Evolutionary conservation across 2,329 filamentous ascomycete genomes (phyloP).

Genomic region (Neopestalotiopsis sp.): DNA sequence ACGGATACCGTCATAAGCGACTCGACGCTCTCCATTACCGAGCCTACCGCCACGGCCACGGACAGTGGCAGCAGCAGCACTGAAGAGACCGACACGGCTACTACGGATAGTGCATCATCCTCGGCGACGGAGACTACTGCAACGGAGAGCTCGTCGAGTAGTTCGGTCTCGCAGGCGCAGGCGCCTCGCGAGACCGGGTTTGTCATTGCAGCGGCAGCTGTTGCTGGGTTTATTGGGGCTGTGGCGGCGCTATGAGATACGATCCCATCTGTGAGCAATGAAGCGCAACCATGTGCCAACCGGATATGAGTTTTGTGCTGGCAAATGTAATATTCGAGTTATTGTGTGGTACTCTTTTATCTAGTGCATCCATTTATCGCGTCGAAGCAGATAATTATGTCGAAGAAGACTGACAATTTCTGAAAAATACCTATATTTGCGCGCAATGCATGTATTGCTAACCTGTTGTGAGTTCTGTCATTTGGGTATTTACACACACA

Average conservation of each 20-base stretch:
- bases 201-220: constrained; percentile 1
- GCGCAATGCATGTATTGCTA: no score
- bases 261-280: not conserved
- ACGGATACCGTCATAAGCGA: constrained; percentile 7
- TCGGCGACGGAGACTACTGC: not conserved
- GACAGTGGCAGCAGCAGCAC: not conserved
- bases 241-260: constrained; percentile 7
- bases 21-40: not conserved
- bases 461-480: no score
- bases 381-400: no score
- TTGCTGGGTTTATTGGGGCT: constrained; percentile 8
- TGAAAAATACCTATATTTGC: no score
- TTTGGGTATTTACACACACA: no score
- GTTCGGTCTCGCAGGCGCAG: constrained; percentile 3
- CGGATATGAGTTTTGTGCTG: no score
- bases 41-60: not conserved
- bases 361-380: no score
- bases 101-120: not conserved
- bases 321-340: no score
- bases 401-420: no score
- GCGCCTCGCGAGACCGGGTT: constrained; percentile 17
- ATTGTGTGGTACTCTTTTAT: no score
- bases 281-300: no score
- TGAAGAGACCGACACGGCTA: no score
- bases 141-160: not conserved